Evolutionary conservation across 257 asterid genomes (phyloP).

Genomic region (Fraxinus excelsior): DNA sequence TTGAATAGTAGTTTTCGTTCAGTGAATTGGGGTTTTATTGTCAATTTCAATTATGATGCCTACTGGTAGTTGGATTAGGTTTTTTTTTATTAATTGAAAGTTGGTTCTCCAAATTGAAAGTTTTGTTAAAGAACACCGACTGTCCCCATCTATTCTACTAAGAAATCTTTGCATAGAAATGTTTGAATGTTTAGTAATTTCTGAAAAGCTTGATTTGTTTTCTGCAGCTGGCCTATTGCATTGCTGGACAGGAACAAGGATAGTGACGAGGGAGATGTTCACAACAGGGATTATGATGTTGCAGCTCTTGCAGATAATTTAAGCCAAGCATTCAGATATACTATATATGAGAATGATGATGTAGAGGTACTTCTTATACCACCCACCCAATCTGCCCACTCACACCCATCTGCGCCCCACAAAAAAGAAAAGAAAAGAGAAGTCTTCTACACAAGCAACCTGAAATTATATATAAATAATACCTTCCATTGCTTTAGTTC

Average conservation of each 20-base stretch:
- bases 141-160: neutral
- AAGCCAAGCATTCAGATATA: conserved; percentile 88
- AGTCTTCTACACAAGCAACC: neutral
- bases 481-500: conserved; percentile 32
- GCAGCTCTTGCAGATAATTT: conserved; percentile 88
- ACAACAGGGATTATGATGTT: conserved; percentile 90
- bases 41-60: conserved; percentile 14
- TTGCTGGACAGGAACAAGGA: conserved; percentile 81
- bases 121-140: neutral
- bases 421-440: neutral
- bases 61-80: neutral
- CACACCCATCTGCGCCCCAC: neutral
- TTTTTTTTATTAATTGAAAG: neutral
- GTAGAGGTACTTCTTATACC: neutral
- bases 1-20: neutral
- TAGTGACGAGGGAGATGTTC: conserved; percentile 87
- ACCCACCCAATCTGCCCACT: neutral
- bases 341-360: conserved; percentile 79
- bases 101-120: neutral
- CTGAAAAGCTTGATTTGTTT: conserved; percentile 16
- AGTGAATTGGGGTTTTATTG: conserved; percentile 46
- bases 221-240: conserved; percentile 89
- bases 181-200: conserved; percentile 10
- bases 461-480: neutral
- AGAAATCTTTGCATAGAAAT: conserved; percentile 6